phyloP scores from a whole-genome alignment of 495 filamentous ascomycete genomes.

The Sporormia fimetaria region DNA sequence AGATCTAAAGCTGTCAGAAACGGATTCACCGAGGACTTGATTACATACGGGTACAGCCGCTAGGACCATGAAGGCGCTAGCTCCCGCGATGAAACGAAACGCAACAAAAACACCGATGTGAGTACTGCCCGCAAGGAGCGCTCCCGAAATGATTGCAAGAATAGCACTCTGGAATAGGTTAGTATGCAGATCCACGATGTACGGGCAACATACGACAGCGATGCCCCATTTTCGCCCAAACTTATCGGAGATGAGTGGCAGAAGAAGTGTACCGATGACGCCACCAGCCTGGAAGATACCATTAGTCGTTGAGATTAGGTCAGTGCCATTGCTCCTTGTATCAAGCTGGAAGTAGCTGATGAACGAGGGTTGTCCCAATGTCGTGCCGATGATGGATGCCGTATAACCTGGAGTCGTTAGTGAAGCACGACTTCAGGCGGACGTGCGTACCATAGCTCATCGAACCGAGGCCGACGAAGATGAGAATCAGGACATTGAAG shows the following conservation, averaged over 20 bases:
- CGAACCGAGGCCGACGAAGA: conserved; percentile 19
- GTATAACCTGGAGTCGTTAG: no score
- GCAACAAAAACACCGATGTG: conserved; percentile 22
- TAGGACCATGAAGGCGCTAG: conserved; percentile 12
- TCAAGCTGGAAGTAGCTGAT: conserved; percentile 26
- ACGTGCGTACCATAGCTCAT: conserved; percentile 23
- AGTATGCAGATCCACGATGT: not conserved
- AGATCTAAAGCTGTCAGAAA: conserved; percentile 12
- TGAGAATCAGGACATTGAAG: conserved; percentile 15
- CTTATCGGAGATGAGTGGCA: conserved; percentile 13
- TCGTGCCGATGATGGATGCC: conserved; percentile 23
- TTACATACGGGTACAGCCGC: conserved; percentile 11
- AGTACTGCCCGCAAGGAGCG: conserved; percentile 20
- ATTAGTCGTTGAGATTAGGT: conserved; percentile 26
- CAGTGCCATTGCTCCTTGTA: conserved; percentile 20
- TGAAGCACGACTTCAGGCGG: no score
- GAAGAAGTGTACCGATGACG: conserved; percentile 18
- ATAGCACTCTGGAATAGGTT: conserved; percentile 7
- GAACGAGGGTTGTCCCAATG: conserved; percentile 26
- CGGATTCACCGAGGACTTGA: not conserved
- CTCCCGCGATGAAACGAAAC: conserved; percentile 23
- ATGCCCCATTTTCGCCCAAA: conserved; percentile 25
- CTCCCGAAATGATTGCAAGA: conserved; percentile 23
- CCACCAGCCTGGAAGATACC: conserved; percentile 27
- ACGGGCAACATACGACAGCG: conserved; percentile 1